A percentile compares a stretch with the other conserved stretches of the same genome.
Conservation (phyloP, 257 asterid genomes). For the Solanum etuberosum region DNA sequence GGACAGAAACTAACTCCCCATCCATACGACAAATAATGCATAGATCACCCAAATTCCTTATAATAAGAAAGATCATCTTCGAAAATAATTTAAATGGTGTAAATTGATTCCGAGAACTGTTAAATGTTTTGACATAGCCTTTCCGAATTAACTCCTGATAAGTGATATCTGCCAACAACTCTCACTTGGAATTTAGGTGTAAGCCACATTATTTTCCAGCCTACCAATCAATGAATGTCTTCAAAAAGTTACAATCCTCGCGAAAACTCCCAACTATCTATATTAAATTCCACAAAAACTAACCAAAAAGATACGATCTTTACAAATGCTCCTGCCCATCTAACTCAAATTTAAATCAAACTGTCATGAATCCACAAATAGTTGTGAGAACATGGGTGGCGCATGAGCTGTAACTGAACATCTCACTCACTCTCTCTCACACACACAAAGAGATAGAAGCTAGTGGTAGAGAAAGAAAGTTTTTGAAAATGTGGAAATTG, state of each 20-base stretch:
- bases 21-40: not conserved
- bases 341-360: not conserved
- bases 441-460: not conserved
- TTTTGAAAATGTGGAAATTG: not conserved
- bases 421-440: not conserved
- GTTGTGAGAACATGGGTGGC: not conserved
- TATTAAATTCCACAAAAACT: not conserved
- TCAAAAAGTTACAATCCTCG: not conserved
- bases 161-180: not conserved
- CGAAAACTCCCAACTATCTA: not conserved
- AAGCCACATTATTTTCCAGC: not conserved
- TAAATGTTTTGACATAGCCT: not conserved
- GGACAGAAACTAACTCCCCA: not conserved
- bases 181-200: not conserved
- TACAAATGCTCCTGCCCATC: not conserved
- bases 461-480: not conserved
- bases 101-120: not conserved
- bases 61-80: not conserved
- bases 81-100: not conserved
- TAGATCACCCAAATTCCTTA: not conserved
- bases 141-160: not conserved
- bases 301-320: not conserved
- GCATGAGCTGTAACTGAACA: not conserved
- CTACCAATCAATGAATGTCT: not conserved
- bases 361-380: not conserved